Evolutionary conservation across 2,329 filamentous ascomycete species (phyloP), one percentile per base, ranked within the genome.

Genomic region (Alternaria triticina): DNA sequence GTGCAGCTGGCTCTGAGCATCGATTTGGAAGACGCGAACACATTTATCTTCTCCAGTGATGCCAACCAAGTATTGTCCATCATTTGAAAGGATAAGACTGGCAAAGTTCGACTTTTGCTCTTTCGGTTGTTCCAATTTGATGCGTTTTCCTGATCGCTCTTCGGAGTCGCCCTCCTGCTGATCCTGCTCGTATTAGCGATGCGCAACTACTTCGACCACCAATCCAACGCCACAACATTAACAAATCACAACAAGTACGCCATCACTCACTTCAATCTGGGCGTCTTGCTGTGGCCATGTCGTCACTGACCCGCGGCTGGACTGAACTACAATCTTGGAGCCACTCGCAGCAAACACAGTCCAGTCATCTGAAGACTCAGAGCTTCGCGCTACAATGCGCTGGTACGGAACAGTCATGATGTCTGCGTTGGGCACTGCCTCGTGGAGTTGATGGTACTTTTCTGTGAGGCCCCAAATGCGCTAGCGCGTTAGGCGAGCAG

Each of bases 21-120:
- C 85, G 62, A 94, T 84, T 69, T 88, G 84, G 76, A 98, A 92
- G 0, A 97, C 92, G 78, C 92, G 92, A 44, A 99, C 86, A 54
- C 87, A 89, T 83, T 99, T 99, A 83, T 98, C 96, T 74, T 97
- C 93, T n/a, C 88, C 90, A 9, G 94, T 97, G 28, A 96, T 88
- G 22, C 89, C 91, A 45, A 97, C 83, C 20, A 96, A 78, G 80
- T 97, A 84, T 45, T 86, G 84, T 13, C 89, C 88, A 68, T 91
- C 85, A 13, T 83, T 78, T 0, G 93, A 90, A 27, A 87, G 81
- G 22, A 87, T 83, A 67, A 97, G 77, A 66, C 90, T 87, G 62
- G 90, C 90, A 58, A 97, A 87, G 72, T 90, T 89, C 6, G 90
- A 86, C 63, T 83, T 78, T 27, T 74, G 70, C 25, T 76, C 74